Base-by-base conservation (phyloP, 192 early-diverging fungal species). In the Tieghemiomyces parasiticus region DNA sequence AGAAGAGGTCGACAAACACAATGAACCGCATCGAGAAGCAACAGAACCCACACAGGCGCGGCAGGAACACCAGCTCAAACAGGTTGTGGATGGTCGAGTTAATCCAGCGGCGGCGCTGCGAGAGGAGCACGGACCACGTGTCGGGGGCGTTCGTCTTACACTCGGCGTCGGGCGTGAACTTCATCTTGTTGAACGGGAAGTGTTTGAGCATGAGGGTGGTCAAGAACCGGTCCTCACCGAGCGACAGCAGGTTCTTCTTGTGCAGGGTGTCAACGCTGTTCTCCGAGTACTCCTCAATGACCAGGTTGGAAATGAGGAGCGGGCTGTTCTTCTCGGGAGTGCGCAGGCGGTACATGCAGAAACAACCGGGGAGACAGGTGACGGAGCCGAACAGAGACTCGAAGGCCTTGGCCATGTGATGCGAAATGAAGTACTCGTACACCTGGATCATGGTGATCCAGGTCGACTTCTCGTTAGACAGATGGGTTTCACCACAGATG, bases 71-170 rank as follows among this genome's bases (percentile, higher is more conserved):
- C 45, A 99, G 76, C 69, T 99, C 96, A 65, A 95, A 82, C 66
- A 97, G 75, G 67, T 99, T 99, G 78, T 99, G 96, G 9, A 99
- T 88, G 3, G 96, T 99, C 42, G 93, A 96, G 77, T 99, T 99
- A 66, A 99, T 99, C 96, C 96, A 99, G 64, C 96, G 88, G 74
- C 96, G 91, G 60, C 96, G 87, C 71, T 99, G 96, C 4, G 96
- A 99, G 29, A 99, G 69, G 51, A 99, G 71, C 33, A 99, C 84
- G 52, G 80, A 73, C 85, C 92, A 95, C 62, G 81, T 81, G 64
- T 97, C 96, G 4, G 96, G 96, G 10, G 90, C 96, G 47, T 81
- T 87, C 35, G 96, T 99, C 68, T 79, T 82, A 71, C 94, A 96
- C 62, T 87, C 79, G 14, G 96, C 96, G 48, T 94, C 89, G 2